phyloP scores from a whole-genome alignment of 805 yeast genomes.

The Sugiyamaella floridensis region DNA sequence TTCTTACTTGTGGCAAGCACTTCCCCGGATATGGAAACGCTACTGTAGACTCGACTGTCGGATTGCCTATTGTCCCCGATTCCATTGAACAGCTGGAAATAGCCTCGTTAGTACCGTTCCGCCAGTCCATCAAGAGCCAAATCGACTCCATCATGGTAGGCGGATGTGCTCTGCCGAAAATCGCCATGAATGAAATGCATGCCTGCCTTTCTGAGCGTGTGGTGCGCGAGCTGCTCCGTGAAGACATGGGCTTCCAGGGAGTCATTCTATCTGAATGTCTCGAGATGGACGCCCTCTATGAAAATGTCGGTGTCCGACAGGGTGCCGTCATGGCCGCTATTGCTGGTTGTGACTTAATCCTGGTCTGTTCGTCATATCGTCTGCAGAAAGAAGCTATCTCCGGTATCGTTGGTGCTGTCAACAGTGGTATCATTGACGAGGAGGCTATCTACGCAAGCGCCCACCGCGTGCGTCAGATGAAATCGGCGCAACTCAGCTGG shows the following conservation, averaged over 20 bases:
- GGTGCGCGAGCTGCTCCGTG: slow-evolving; percentile 43
- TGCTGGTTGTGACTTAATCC: slow-evolving; percentile 58
- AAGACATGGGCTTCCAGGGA: slow-evolving; percentile 48
- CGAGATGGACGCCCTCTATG: slow-evolving; percentile 56
- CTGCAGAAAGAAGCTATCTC: slow-evolving; percentile 52
- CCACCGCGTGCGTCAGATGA: slow-evolving; percentile 39
- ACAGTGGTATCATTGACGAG: slow-evolving; percentile 32
- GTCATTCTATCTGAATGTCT: slow-evolving; percentile 54
- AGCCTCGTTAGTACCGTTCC: slow-evolving; percentile 47
- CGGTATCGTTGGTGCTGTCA: slow-evolving; percentile 33
- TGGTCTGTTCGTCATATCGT: slow-evolving; percentile 51
- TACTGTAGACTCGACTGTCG: slow-evolving; percentile 48
- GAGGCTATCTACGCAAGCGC: slow-evolving; percentile 37
- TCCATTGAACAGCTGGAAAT: slow-evolving; percentile 45
- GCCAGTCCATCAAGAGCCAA: slow-evolving; percentile 38
- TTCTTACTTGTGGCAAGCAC: slow-evolving; percentile 53
- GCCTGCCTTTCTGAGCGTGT: slow-evolving; percentile 54
- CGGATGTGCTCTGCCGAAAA: slow-evolving; percentile 58
- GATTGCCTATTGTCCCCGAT: slow-evolving; percentile 53
- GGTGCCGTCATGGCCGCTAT: slow-evolving; percentile 55
- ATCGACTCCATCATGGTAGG: slow-evolving; percentile 55
- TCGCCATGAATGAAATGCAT: slow-evolving; percentile 54
- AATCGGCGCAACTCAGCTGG: slow-evolving; percentile 41
- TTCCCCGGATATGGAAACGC: slow-evolving; percentile 64
- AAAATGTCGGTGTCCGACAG: slow-evolving; percentile 59